phyloP scores from a whole-genome alignment of 1,284 basidiomycete species.

The Pyrrhoderma lamaoense region DNA sequence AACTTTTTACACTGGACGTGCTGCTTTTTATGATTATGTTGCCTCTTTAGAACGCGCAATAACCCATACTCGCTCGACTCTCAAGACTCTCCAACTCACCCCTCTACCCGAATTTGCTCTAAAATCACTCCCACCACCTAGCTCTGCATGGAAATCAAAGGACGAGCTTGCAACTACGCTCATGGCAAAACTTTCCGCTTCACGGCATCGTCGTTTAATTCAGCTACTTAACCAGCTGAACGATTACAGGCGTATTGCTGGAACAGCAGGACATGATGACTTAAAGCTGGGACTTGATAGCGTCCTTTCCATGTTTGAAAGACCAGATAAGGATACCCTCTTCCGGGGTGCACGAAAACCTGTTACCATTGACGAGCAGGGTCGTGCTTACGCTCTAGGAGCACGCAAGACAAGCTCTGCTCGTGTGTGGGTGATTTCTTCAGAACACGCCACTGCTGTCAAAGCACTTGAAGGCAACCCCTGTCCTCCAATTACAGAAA shows the following conservation, averaged over 20 bases:
- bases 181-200: constrained; percentile 55
- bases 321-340: constrained; percentile 46
- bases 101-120: constrained; percentile 71
- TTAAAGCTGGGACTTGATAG: constrained; percentile 47
- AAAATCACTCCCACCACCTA: constrained; percentile 49
- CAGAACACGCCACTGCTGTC: constrained; percentile 30
- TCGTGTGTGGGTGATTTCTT: constrained; percentile 91
- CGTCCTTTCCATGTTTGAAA: constrained; percentile 61
- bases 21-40: constrained; percentile 71
- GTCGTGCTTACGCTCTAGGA: constrained; percentile 78
- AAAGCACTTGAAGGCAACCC: constrained; percentile 14
- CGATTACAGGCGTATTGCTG: constrained; percentile 62
- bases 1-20: constrained; percentile 84
- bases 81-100: constrained; percentile 64
- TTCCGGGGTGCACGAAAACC: constrained; percentile 50
- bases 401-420: constrained; percentile 83
- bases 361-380: constrained; percentile 59
- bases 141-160: constrained; percentile 63
- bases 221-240: constrained; percentile 67
- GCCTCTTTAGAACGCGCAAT: constrained; percentile 62
- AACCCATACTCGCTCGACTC: constrained; percentile 45
- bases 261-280: constrained; percentile 53
- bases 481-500: constrained; percentile 19
- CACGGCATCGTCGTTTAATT: constrained; percentile 66
- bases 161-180: constrained; percentile 53